A percentile compares a stretch with the other conserved stretches of the same genome.
Evolutionary conservation across 345 rosid genomes (phyloP).

Genomic region (Eucalyptus sp.): DNA sequence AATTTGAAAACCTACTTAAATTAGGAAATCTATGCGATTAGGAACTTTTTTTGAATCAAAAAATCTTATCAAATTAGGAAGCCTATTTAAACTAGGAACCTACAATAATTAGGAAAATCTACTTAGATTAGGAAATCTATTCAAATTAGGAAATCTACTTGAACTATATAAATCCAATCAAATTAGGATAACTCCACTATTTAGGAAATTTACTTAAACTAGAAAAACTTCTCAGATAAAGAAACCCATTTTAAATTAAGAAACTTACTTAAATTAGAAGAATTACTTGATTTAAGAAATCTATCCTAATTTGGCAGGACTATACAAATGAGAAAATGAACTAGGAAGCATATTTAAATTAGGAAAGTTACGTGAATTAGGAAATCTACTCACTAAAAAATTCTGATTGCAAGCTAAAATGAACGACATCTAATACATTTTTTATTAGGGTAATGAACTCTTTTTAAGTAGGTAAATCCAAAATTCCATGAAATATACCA

Average conservation of each 20-base stretch:
- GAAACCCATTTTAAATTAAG: not conserved
- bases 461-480: not conserved
- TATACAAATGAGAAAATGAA: not conserved
- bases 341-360: not conserved
- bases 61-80: not conserved
- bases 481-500: not conserved
- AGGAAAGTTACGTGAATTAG: not conserved
- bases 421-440: not conserved
- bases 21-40: not conserved
- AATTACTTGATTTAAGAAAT: not conserved
- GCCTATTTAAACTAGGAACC: not conserved
- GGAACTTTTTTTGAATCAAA: no score
- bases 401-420: not conserved
- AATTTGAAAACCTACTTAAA: not conserved
- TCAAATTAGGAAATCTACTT: not conserved
- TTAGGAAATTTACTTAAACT: not conserved
- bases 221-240: not conserved
- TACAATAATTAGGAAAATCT: no score
- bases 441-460: not conserved
- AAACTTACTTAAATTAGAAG: not conserved
- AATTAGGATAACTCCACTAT: not conserved
- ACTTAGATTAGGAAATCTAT: no score
- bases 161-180: not conserved
- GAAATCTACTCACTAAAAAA: not conserved
- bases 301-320: not conserved